Evolutionary conservation across 768 basidiomycete genomes (phyloP).

Genomic region (Leccinum truebloodii): DNA sequence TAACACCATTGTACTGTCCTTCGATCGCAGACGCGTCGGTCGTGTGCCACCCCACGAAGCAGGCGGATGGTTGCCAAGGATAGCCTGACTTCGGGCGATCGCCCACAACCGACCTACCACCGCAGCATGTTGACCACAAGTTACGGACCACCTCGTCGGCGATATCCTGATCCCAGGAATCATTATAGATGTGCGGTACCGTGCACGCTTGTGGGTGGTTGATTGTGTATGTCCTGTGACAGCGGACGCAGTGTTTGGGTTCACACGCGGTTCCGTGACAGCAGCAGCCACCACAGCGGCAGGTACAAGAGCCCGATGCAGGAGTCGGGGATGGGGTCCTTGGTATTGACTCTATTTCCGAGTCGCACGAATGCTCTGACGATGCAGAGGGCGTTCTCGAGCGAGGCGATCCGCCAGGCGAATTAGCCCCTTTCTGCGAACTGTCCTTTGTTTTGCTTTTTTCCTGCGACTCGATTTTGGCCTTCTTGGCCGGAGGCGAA

Average conservation of each 20-base stretch:
- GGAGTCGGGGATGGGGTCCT: not conserved
- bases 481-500: not conserved
- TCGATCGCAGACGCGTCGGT: not conserved
- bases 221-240: not conserved
- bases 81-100: too few relatives aligned
- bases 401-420: not conserved
- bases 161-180: too few relatives aligned
- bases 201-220: constrained; percentile 2
- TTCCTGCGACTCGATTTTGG: not conserved
- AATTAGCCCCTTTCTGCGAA: not conserved
- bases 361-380: not conserved
- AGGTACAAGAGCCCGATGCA: constrained; percentile 2
- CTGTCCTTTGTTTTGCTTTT: not conserved
- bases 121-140: not conserved
- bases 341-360: not conserved
- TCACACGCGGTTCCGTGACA: constrained; percentile 1
- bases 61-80: not conserved
- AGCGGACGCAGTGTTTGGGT: constrained; percentile 8
- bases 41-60: constrained; percentile 6
- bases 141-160: not conserved
- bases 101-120: not conserved
- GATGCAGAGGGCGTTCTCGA: not conserved
- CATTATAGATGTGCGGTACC: not conserved
- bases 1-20: constrained; percentile 3
- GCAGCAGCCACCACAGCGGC: constrained; percentile 5